phyloP scores from a whole-genome alignment of 129 eudicot species.

The Tanacetum coccineum region DNA sequence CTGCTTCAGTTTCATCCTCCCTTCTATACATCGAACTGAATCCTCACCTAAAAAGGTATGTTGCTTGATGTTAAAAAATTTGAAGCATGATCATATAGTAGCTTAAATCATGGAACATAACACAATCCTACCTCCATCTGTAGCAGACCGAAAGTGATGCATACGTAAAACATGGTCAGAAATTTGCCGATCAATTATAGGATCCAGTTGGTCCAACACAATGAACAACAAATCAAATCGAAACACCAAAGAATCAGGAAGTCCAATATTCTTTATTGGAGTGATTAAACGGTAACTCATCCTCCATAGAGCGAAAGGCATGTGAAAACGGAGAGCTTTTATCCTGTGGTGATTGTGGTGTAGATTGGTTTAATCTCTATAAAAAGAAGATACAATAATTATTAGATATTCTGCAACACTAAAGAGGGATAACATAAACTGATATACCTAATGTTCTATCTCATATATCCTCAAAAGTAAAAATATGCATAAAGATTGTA shows the following conservation, averaged over 20 bases:
- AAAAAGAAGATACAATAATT: constrained; percentile 1
- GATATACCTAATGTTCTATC: not conserved
- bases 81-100: no score
- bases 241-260: constrained; percentile 88
- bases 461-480: not conserved
- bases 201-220: constrained; percentile 98
- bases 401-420: not conserved
- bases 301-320: constrained; percentile 78
- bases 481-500: not conserved
- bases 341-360: constrained; percentile 37
- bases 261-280: constrained; percentile 95
- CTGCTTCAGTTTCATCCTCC: no score
- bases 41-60: no score
- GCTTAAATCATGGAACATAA: no score
- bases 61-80: no score
- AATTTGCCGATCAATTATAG: no score
- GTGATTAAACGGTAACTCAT: constrained; percentile 85
- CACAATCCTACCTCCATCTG: no score
- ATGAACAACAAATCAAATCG: constrained; percentile 91
- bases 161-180: no score
- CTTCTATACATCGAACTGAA: no score
- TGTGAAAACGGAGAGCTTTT: constrained; percentile 49
- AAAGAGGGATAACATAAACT: not conserved
- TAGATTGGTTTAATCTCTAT: constrained; percentile 32
- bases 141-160: no score